phyloP scores from a whole-genome alignment of 2,329 filamentous ascomycete species.

The Penicillium sp. region DNA sequence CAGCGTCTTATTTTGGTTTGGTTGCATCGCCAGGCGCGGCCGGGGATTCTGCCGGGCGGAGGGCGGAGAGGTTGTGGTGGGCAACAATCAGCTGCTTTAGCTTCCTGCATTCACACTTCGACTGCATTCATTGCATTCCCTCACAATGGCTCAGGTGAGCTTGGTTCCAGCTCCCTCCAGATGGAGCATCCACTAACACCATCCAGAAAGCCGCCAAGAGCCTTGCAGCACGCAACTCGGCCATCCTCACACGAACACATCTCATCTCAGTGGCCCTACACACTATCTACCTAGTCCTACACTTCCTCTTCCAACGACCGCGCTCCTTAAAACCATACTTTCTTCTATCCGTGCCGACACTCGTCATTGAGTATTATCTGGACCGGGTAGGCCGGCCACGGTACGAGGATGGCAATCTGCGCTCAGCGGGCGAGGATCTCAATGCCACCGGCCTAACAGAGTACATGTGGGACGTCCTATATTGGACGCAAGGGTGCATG shows the following conservation, averaged over 20 bases:
- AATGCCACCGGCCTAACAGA: constrained; percentile 87
- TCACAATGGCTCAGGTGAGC: constrained; percentile 34
- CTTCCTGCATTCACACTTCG: not conserved
- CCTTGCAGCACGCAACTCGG: constrained; percentile 77
- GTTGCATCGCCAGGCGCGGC: constrained; percentile 18
- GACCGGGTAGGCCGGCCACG: constrained; percentile 82
- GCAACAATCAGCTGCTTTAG: constrained; percentile 28
- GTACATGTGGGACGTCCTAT: constrained; percentile 97
- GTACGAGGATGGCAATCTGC: constrained; percentile 69
- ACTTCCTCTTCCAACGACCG: constrained; percentile 73
- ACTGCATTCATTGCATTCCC: not conserved
- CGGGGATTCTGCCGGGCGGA: constrained; percentile 30
- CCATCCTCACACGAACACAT: constrained; percentile 80
- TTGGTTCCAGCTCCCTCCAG: not conserved
- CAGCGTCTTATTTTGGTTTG: constrained; percentile 24
- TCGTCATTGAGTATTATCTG: constrained; percentile 82
- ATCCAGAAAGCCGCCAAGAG: constrained; percentile 57
- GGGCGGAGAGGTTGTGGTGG: constrained; percentile 21
- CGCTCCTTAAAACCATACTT: constrained; percentile 69
- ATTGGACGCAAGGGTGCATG: constrained; percentile 86
- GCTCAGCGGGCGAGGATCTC: constrained; percentile 82
- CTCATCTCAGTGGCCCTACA: constrained; percentile 68
- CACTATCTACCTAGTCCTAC: constrained; percentile 66
- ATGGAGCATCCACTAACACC: not conserved
- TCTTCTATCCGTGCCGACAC: constrained; percentile 72